Conservation (phyloP, 805 yeast species). For the Teunomyces stri region DNA sequence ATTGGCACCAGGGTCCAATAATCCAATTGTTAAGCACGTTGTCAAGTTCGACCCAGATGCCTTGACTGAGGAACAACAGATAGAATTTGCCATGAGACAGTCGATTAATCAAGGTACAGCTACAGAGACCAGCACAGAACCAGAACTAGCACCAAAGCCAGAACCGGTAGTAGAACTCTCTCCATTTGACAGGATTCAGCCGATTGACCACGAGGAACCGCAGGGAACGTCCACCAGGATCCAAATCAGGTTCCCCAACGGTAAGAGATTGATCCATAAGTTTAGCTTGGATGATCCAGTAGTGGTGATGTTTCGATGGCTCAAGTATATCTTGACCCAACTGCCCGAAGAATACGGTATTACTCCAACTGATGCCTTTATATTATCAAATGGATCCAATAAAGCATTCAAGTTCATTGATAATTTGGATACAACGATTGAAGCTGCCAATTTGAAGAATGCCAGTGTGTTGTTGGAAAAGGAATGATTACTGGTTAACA, state of each 20-base stretch:
- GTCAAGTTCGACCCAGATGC: slow-evolving; percentile 59
- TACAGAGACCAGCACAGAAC: slow-evolving; percentile 14
- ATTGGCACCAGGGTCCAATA: slow-evolving; percentile 57
- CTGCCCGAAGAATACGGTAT: slow-evolving; percentile 51
- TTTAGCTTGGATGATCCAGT: slow-evolving; percentile 62
- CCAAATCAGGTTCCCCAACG: slow-evolving; percentile 86
- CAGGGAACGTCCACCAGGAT: slow-evolving; percentile 65
- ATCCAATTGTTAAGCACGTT: slow-evolving; percentile 65
- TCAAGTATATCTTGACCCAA: slow-evolving; percentile 55
- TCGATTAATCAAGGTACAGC: slow-evolving; percentile 45
- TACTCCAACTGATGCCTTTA: slow-evolving; percentile 32
- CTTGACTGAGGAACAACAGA: slow-evolving; percentile 80
- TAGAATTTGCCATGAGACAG: slow-evolving; percentile 69
- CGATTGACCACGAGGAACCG: slow-evolving; percentile 65
- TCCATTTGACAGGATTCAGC: slow-evolving; percentile 47
- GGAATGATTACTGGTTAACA: slow-evolving; percentile 4
- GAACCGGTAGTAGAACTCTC: slow-evolving; percentile 24
- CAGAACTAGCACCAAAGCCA: slow-evolving; percentile 6
- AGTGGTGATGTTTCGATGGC: slow-evolving; percentile 55
- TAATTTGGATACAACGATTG: slow-evolving; percentile 57
- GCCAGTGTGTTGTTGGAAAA: slow-evolving; percentile 73
- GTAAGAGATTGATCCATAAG: slow-evolving; percentile 74
- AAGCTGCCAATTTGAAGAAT: slow-evolving; percentile 75
- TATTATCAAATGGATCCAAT: slow-evolving; percentile 32
- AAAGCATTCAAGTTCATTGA: slow-evolving; percentile 53